Conservation (phyloP, 2,329 filamentous ascomycete species). For the Neopestalotiopsis sp. region DNA sequence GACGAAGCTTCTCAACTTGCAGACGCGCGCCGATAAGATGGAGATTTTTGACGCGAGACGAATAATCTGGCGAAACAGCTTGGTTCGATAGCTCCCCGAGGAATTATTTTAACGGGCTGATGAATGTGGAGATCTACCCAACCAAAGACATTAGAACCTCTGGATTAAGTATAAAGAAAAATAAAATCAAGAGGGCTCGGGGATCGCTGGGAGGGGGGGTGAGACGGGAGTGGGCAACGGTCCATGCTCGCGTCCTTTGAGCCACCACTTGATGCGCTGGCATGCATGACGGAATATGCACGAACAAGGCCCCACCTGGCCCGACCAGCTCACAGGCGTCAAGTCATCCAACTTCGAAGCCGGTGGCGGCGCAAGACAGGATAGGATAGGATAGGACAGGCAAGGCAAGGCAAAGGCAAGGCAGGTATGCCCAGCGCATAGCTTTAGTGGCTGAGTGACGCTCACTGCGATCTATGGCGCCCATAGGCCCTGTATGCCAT, state of each 20-base stretch:
- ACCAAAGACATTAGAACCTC: slow-evolving; percentile 47
- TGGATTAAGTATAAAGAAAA: slow-evolving; percentile 45
- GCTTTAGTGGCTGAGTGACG: slow-evolving; percentile 21
- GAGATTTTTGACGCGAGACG: slow-evolving; percentile 32
- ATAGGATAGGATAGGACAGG: slow-evolving; percentile 32
- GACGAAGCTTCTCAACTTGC: slow-evolving; percentile 33
- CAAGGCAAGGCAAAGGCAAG: slow-evolving; percentile 37
- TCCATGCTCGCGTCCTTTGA: slow-evolving; percentile 46
- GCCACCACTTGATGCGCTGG: slow-evolving; percentile 57
- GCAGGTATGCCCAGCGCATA: slow-evolving; percentile 35
- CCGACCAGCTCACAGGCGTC: slow-evolving; percentile 46
- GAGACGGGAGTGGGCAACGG: slow-evolving; percentile 37
- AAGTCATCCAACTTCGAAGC: slow-evolving; percentile 34
- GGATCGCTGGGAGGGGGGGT: slow-evolving; percentile 37
- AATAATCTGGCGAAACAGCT: slow-evolving; percentile 41
- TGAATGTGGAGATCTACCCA: slow-evolving; percentile 46
- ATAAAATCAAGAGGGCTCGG: slow-evolving; percentile 32
- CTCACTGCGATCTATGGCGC: slow-evolving; percentile 17
- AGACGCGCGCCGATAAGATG: slow-evolving; percentile 32
- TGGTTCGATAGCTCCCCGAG: slow-evolving; percentile 35
- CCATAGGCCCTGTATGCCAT: slow-evolving; percentile 18
- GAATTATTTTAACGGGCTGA: slow-evolving; percentile 35
- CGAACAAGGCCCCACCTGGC: slow-evolving; percentile 50
- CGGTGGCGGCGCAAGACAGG: slow-evolving; percentile 40
- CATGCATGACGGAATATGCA: slow-evolving; percentile 68